A percentile compares a stretch with the other conserved stretches of the same genome.
Evolutionary conservation across 352 stramenopile species (phyloP).

Genomic region (Phytophthora cryptogea): DNA sequence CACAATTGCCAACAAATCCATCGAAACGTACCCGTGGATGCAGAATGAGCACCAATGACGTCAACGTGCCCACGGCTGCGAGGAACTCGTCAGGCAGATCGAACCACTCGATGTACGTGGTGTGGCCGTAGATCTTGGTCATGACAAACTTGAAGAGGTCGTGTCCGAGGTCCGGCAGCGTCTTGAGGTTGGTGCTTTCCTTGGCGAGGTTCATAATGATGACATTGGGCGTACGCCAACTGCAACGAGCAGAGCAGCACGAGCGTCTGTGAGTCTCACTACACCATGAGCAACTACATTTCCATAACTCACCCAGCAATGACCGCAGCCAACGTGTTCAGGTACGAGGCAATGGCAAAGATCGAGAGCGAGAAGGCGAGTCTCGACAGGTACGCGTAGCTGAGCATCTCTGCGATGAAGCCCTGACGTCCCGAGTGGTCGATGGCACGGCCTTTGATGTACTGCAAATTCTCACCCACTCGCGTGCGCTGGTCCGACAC

Average conservation of each 20-base stretch:
- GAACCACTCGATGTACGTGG: conserved; percentile 86
- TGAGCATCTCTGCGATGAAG: conserved; percentile 89
- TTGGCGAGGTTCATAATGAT: conserved; percentile 74
- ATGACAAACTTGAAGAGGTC: conserved; percentile 89
- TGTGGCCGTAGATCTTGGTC: conserved; percentile 84
- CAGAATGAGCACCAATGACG: conserved; percentile 69
- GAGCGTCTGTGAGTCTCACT: background rate
- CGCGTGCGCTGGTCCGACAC: conserved; percentile 65
- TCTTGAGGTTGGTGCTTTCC: conserved; percentile 68
- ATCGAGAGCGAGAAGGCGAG: conserved; percentile 79
- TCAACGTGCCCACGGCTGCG: conserved; percentile 63
- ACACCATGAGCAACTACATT: background rate
- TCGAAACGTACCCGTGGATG: conserved; percentile 68
- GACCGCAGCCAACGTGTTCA: conserved; percentile 82
- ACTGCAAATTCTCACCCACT: conserved; percentile 74
- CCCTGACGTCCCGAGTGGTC: conserved; percentile 77
- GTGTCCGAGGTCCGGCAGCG: conserved; percentile 82
- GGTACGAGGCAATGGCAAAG: conserved; percentile 78
- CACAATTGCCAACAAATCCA: background rate
- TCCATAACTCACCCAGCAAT: conserved; percentile 58
- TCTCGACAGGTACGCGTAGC: conserved; percentile 83
- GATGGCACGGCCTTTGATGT: conserved; percentile 72
- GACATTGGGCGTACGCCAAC: conserved; percentile 84
- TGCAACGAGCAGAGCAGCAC: conserved; percentile 24
- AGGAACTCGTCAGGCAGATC: conserved; percentile 87